These are phyloP conservation scores for Erythrobasidium hasegawianum DNA, from an alignment of 1,284 basidiomycete species.

Conservation along the genomic window DNA sequence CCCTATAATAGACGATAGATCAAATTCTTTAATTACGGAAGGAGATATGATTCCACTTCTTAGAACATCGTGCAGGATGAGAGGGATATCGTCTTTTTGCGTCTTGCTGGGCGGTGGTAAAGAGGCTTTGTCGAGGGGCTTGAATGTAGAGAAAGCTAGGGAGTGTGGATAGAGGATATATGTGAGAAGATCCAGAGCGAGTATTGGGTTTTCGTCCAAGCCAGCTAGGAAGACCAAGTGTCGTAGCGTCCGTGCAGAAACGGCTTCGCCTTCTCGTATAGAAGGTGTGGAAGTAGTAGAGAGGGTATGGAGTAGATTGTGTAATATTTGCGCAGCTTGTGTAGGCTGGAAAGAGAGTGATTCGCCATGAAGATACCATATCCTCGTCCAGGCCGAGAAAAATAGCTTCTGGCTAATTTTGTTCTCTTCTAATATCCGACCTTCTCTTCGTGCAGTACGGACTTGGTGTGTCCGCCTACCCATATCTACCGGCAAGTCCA, in stretches of 20 bases:
- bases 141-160: not conserved
- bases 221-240: constrained; percentile 33
- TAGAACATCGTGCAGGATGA: constrained; percentile 25
- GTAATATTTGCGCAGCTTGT: too few species aligned
- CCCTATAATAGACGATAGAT: constrained; percentile 9
- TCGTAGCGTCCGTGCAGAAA: not conserved
- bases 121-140: not conserved
- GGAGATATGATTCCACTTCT: constrained; percentile 17
- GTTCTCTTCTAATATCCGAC: too few species aligned
- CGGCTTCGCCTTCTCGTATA: not conserved
- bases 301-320: too few species aligned
- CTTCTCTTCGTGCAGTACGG: too few species aligned
- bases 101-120: not conserved
- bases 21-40: constrained; percentile 1
- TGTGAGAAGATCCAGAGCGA: constrained; percentile 10
- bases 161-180: not conserved
- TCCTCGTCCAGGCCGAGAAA: not conserved
- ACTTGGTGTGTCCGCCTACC: too few species aligned
- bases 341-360: too few species aligned
- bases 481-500: too few species aligned
- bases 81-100: constrained; percentile 11
- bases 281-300: too few species aligned
- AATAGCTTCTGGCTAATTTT: not conserved
- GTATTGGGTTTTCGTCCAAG: constrained; percentile 8
- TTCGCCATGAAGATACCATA: not conserved